Evolutionary conservation across 208 protist species (phyloP).

Genomic region (Polymyxa betae): DNA sequence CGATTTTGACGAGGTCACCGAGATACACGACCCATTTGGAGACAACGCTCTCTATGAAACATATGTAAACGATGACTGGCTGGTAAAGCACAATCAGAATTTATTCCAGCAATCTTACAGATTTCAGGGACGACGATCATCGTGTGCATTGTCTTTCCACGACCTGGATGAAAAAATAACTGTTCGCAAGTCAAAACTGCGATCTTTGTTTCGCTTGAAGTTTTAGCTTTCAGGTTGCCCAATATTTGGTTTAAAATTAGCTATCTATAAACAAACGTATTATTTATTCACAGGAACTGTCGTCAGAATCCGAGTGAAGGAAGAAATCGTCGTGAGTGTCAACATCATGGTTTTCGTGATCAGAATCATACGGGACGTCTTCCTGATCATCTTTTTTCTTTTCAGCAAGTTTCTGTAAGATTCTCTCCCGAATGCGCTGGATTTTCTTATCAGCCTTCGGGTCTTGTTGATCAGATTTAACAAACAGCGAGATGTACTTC

Average conservation of each 20-base stretch:
- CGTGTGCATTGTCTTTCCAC: not conserved
- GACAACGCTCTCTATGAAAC: no score
- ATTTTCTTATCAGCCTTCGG: not conserved
- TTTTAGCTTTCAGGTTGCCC: not conserved
- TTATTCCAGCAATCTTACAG: no score
- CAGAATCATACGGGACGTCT: not conserved
- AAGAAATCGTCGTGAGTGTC: not conserved
- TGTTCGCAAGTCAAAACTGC: not conserved
- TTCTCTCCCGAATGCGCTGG: not conserved
- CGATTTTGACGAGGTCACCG: no score
- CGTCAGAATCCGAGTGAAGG: not conserved
- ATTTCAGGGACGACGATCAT: not conserved
- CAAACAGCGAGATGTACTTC: constrained; percentile 20
- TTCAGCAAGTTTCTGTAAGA: not conserved
- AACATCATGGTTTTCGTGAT: not conserved
- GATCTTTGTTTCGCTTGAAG: not conserved
- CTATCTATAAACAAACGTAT: not conserved
- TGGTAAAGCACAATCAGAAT: no score
- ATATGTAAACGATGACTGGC: no score
- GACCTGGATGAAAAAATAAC: not conserved
- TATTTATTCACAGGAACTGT: not conserved
- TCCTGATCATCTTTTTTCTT: not conserved
- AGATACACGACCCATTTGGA: no score
- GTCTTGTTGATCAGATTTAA: not conserved
- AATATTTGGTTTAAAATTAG: not conserved